Base-by-base conservation (phyloP, 164 flowering plant species). In the Platanus orientalis region DNA sequence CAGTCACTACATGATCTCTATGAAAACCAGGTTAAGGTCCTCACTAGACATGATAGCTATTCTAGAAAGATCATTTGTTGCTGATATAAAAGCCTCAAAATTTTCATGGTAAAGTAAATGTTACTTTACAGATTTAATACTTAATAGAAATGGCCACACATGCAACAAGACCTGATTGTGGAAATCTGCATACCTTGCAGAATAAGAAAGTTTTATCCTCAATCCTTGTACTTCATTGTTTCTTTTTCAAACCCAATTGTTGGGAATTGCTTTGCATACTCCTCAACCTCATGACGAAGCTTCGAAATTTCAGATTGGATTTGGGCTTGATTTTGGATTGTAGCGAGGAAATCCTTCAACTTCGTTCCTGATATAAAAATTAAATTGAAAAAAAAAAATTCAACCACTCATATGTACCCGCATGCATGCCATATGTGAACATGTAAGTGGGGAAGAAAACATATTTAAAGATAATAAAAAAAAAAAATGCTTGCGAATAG, bases 171-270 rank as follows among this genome's bases (percentile, higher is more conserved):
- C 36, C 36, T 4, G 9, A 4, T 32, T 36, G 10, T 7, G 12
- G 12, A 27, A 64, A 53, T n/a, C 45, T 10, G 36, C 62, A 61
- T 51, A 71, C 70, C 62, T 58, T 44, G 57, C 32, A 54, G 58
- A 61, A 55, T n/a, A 55, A 64, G 47, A 34, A 23, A 57, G 17
- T 17, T 29, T 32, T 69, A 7, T 57, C 58, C 40, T 87, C 78
- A 89, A 59, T 89, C 71, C 77, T 87, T 88, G 85, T 89, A 91
- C 66, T 89, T 89, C 99, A 94, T 89, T 30, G 93, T 84, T 66
- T 79, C 91, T 57, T 91, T 94, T 62, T 89, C 88, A 71, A 94
- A 94, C 36, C 98, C 98, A 71, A 94, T 84, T 28, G 99, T 94
- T 2, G 96, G 96, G 71, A 94, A 94, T 67, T 89, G 93, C 63